Conservation (phyloP, 2,329 filamentous ascomycete species). For the Pseudogymnoascus pannorum region DNA sequence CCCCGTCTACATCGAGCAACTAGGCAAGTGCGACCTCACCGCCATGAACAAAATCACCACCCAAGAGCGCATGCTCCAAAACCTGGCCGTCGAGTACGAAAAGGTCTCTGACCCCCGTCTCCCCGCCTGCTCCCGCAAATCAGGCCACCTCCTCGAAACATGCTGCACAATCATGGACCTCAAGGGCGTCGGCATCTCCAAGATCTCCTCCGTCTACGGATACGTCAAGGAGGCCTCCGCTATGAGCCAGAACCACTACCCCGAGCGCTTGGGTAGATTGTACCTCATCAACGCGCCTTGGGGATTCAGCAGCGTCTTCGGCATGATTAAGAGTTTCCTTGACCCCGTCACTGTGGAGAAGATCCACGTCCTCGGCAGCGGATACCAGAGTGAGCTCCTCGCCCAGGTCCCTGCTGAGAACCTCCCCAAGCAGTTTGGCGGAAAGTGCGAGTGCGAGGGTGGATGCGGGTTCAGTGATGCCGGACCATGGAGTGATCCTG, state of each 20-base stretch:
- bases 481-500: conserved; percentile 75
- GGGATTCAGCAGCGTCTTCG: conserved; percentile 85
- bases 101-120: conserved; percentile 88
- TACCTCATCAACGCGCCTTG: conserved; percentile 98
- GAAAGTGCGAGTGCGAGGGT: conserved; percentile 70
- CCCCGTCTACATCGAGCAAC: conserved; percentile 92
- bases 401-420: conserved; percentile 83
- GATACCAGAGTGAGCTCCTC: conserved; percentile 79
- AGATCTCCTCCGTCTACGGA: conserved; percentile 74
- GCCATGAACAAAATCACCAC: conserved; percentile 92
- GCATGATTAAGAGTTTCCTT: conserved; percentile 83
- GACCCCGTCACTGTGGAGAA: conserved; percentile 95
- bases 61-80: conserved; percentile 87
- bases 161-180: conserved; percentile 98
- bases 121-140: conserved; percentile 90
- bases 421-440: conserved; percentile 79
- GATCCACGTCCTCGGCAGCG: conserved; percentile 79
- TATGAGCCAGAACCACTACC: conserved; percentile 98
- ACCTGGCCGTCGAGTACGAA: conserved; percentile 97
- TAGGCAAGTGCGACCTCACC: conserved; percentile 84
- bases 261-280: conserved; percentile 88
- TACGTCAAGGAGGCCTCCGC: conserved; percentile 79
- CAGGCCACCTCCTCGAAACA: conserved; percentile 84
- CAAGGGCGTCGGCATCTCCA: conserved; percentile 82
- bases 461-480: conserved; percentile 83